phyloP scores from a whole-genome alignment of 805 yeast genomes.

The Starmerella gropengiesseri region DNA sequence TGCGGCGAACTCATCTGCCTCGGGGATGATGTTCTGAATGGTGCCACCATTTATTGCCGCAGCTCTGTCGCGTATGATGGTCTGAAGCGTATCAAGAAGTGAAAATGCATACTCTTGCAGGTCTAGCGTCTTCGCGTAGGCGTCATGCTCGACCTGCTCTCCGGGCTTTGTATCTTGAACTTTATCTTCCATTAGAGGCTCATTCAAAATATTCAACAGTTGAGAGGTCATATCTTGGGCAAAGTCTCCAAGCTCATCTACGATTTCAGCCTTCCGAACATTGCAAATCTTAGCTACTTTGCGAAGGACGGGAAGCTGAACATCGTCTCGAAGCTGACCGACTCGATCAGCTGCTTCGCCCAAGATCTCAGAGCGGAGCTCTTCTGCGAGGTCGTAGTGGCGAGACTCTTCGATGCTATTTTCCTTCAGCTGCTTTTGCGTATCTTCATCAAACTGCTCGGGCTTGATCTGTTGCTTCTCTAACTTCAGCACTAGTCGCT shows the following conservation, averaged over 20 bases:
- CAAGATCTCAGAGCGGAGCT: conserved; percentile 43
- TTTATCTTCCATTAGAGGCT: conserved; percentile 20
- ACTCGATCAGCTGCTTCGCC: conserved; percentile 32
- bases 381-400: conserved; percentile 53
- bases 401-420: conserved; percentile 39
- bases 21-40: conserved; percentile 12
- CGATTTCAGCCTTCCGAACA: conserved; percentile 11
- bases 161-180: conserved; percentile 6
- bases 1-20: conserved; percentile 22
- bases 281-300: conserved; percentile 1
- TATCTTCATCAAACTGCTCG: background rate
- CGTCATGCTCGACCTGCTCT: conserved; percentile 45
- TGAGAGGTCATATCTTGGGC: conserved; percentile 10
- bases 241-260: conserved; percentile 14
- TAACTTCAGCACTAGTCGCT: conserved; percentile 15
- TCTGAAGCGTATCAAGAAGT: conserved; percentile 29
- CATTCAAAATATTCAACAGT: conserved; percentile 11
- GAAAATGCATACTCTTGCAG: conserved; percentile 55
- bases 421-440: conserved; percentile 2
- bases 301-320: conserved; percentile 10
- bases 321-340: conserved; percentile 6
- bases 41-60: conserved; percentile 33
- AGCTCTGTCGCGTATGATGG: conserved; percentile 33
- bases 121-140: conserved; percentile 61
- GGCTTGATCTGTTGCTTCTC: conserved; percentile 17